Evolutionary conservation across 116 monocot genomes (phyloP).

Genomic region (Trichopus zeylanicus): DNA sequence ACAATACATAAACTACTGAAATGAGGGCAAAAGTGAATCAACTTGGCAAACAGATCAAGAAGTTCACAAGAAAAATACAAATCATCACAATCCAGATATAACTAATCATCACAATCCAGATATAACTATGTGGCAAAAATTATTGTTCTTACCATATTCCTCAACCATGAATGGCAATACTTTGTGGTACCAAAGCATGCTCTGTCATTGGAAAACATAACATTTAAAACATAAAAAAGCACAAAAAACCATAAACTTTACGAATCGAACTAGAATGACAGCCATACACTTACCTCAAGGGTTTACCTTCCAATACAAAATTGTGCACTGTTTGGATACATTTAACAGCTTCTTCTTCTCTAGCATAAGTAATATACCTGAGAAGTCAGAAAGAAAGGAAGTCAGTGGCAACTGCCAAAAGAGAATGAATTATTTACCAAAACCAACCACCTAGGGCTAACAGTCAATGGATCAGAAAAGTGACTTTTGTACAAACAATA

Average conservation of each 20-base stretch:
- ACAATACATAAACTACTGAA: slow-evolving; percentile 13
- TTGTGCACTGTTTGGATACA: slow-evolving; percentile 97
- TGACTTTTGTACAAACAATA: too few species aligned
- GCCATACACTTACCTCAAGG: slow-evolving; percentile 55
- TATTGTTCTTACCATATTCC: slow-evolving; percentile 43
- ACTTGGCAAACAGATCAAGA: not conserved
- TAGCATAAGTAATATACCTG: slow-evolving; percentile 90
- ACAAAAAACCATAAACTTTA: not conserved
- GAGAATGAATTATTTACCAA: not conserved
- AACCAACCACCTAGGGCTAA: not conserved
- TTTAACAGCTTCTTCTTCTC: slow-evolving; percentile 88
- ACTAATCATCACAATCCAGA: too few species aligned
- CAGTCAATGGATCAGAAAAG: too few species aligned
- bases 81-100: not conserved
- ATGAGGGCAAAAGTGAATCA: slow-evolving; percentile 4
- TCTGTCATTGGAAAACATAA: not conserved
- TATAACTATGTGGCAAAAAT: too few species aligned
- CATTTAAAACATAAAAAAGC: not conserved
- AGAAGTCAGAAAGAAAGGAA: not conserved
- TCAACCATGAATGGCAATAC: slow-evolving; percentile 72
- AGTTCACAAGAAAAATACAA: not conserved
- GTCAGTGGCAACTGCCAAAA: not conserved
- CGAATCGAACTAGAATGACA: not conserved
- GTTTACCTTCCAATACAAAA: slow-evolving; percentile 83
- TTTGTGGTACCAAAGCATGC: slow-evolving; percentile 80